Conservation (phyloP, 352 stramenopile genomes). For the Phytopythium aichiense region DNA sequence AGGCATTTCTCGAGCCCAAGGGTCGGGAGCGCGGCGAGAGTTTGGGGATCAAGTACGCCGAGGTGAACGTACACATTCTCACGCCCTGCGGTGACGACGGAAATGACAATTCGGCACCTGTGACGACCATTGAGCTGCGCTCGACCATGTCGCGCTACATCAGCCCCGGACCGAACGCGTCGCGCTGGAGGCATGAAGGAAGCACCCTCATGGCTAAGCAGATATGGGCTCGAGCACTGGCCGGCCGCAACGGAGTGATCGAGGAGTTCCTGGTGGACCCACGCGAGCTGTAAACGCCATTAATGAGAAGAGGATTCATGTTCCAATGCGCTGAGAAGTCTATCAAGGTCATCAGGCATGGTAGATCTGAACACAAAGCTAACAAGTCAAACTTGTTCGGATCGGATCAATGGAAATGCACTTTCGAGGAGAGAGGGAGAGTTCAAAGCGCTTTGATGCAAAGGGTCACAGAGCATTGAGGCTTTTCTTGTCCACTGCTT, state of each 20-base stretch:
- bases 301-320: neutral
- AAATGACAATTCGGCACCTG: neutral
- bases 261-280: neutral
- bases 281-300: neutral
- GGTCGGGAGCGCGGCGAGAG: neutral
- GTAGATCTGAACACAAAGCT: too few species aligned
- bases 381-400: too few species aligned
- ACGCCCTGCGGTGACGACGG: neutral
- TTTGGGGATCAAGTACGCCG: slow-evolving; percentile 2
- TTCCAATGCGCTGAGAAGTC: neutral
- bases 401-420: too few species aligned
- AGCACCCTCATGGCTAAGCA: neutral
- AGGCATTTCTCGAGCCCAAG: slow-evolving; percentile 3
- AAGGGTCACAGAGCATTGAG: too few species aligned
- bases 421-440: too few species aligned
- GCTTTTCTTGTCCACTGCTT: too few species aligned
- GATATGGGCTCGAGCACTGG: neutral
- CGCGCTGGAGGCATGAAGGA: neutral
- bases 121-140: slow-evolving; percentile 2
- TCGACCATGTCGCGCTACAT: neutral
- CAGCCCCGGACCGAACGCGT: neutral
- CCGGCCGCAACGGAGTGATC: neutral
- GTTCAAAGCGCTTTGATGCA: too few species aligned
- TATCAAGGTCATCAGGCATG: too few species aligned
- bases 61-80: neutral